Conservation (phyloP, 805 yeast species). For the Lipomyces mesembrius region DNA sequence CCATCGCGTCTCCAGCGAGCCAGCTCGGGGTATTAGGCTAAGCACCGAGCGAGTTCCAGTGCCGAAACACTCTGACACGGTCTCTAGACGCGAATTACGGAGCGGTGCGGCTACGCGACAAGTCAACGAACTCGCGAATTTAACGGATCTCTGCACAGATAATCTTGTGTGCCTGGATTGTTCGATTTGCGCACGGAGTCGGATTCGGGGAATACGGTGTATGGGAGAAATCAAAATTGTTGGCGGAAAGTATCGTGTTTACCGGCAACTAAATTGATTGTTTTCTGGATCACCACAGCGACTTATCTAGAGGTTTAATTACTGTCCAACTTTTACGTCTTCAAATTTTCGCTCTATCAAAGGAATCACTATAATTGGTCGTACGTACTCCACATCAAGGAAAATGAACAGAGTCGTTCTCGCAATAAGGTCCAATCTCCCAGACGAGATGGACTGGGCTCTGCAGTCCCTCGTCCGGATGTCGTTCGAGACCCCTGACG, state of each 20-base stretch:
- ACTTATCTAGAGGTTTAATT: neutral
- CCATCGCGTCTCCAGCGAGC: neutral
- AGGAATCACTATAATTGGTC: neutral
- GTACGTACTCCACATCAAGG: neutral
- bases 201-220: neutral
- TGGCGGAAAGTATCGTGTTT: neutral
- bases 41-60: neutral
- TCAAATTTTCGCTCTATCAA: neutral
- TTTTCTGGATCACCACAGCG: neutral
- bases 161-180: neutral
- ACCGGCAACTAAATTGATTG: neutral
- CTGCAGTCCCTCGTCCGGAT: conserved; percentile 56
- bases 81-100: neutral
- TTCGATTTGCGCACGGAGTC: neutral
- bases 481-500: conserved; percentile 56
- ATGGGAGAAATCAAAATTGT: neutral
- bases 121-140: neutral
- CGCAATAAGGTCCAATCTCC: conserved; percentile 68
- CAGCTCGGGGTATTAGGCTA: neutral
- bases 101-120: neutral
- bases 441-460: conserved; percentile 74
- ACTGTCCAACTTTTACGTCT: neutral
- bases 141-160: neutral
- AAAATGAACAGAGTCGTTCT: conserved; percentile 57
- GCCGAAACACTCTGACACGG: too few species aligned